Evolutionary conservation across 2,329 filamentous ascomycete genomes (phyloP), one percentile per base, ranked within the genome.

Genomic region (Clarireedia homoeocarpa): DNA sequence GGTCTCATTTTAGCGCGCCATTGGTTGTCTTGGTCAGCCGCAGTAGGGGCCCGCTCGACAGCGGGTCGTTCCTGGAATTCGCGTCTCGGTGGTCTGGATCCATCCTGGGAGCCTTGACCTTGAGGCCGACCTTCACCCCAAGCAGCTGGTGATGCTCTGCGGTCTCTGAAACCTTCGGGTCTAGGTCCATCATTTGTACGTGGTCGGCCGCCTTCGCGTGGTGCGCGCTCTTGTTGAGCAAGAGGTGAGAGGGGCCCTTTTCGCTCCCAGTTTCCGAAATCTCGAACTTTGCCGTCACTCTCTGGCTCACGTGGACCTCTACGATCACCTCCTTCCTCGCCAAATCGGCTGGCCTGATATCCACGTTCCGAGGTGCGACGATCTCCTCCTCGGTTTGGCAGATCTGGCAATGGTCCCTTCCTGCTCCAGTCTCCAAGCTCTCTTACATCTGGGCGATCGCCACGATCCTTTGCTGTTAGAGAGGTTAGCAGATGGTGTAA

Each of bases 1-100:
- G 92, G 89, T 63, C 84, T 87, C 91, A 97, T 97, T 72, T 82
- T 88, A 63, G 81, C 79, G 66, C 94, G 87, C 94, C 94, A 99
- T 73, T 95, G 85, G 74, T 85, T 95, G 71, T 97, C 94, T 68
- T 89, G 83, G 59, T 99, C 94, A 50, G 94, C 88, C 42, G 94
- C 94, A 56, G 89, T 97, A 23, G 88, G 88, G 51, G 79, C 79
- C 64, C 89, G 82, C 69, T 89, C 86, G 15, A 76, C 71, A 51
- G 79, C 79, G 12, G 85, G 82, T 59, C 84, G 82, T 60, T 89
- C 86, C 59, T 81, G 78, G 70, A 88, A 89, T 65, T 91, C 88
- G 67, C 87, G 83, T 67, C 88, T 83, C 42, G 90, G 89, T 59
- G 89, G 88, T 60, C 89, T 82, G 24, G 89, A 90, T 30, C 87